Evolutionary conservation across 352 stramenopile genomes (phyloP), one percentile per base, ranked within the genome.

Genomic region (Phytophthora sansomeana): DNA sequence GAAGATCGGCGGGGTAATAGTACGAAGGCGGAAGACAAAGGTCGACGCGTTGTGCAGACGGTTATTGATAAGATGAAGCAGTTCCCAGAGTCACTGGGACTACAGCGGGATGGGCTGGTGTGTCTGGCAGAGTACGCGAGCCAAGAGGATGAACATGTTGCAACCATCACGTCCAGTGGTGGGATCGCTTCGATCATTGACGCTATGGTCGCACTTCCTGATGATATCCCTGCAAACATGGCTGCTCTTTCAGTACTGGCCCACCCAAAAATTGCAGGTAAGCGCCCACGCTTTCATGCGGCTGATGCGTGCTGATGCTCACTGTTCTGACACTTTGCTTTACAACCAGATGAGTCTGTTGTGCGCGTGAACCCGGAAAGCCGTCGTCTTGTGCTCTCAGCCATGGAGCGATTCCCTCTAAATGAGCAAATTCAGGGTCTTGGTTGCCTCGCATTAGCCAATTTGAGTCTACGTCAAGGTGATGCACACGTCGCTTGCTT

Each of bases 391-490:
- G 82, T 88, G 10, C 65, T 91, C 19, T 83, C 78, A 9, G 76
- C 80, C 36, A 91, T 89, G 82, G 67, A 70, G 35, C 67, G 79
- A 0, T 89, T 91, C 50, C 78, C 78, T n/a, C 52, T 87, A 14
- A 81, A 73, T 24, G 80, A 89, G 55, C 74, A 86, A 51, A 53
- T 89, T 1, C 80, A 91, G 46, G 82, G 80, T 3, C 62, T 90
- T 16, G 58, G 73, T 6, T 85, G 70, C 30, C 65, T 91, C 4
- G 78, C 80, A 4, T 63, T 91, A 16, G 75, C 76, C 6, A 91
- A 91, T 17, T 50, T 91, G 3, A 88, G 80, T 42, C 58, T 89
- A 28, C 80, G 80, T 6, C 73, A 88, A 66, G 71, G 79, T 85
- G 14, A 69, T 19, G 21, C 30, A 39, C 26, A 19, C 33, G 16